Conservation (phyloP, 257 asterid species). For the Solanum arcanum region DNA sequence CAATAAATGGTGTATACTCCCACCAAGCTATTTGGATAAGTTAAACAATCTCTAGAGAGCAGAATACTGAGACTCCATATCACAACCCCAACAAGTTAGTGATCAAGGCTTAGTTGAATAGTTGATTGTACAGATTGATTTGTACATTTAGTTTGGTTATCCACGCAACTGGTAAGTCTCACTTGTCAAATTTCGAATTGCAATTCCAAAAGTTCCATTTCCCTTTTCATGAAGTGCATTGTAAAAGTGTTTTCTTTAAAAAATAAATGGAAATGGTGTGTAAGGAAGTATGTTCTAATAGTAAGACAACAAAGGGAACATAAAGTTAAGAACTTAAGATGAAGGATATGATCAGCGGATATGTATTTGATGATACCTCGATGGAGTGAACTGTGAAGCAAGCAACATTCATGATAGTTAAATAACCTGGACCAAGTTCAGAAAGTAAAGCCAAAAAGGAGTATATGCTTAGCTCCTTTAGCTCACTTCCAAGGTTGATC, state of each 20-base stretch:
- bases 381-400: neutral
- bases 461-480: neutral
- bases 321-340: neutral
- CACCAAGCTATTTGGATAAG: neutral
- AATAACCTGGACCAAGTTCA: neutral
- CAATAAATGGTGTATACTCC: neutral
- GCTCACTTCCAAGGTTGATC: neutral
- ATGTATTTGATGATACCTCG: neutral
- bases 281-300: neutral
- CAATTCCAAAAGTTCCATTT: neutral
- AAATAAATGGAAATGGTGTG: neutral
- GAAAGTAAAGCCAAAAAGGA: neutral
- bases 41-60: neutral
- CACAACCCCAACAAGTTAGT: neutral
- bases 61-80: neutral
- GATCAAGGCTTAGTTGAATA: neutral
- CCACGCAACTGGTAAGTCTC: neutral
- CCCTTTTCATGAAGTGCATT: neutral
- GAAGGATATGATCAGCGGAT: neutral
- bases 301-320: neutral
- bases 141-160: neutral
- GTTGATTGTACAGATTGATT: neutral
- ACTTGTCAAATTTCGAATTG: neutral
- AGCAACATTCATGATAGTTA: neutral
- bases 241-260: neutral